A percentile compares a stretch with the other conserved stretches of the same genome.
Evolutionary conservation across 345 rosid genomes (phyloP).

Genomic region (Citrus trifoliata): DNA sequence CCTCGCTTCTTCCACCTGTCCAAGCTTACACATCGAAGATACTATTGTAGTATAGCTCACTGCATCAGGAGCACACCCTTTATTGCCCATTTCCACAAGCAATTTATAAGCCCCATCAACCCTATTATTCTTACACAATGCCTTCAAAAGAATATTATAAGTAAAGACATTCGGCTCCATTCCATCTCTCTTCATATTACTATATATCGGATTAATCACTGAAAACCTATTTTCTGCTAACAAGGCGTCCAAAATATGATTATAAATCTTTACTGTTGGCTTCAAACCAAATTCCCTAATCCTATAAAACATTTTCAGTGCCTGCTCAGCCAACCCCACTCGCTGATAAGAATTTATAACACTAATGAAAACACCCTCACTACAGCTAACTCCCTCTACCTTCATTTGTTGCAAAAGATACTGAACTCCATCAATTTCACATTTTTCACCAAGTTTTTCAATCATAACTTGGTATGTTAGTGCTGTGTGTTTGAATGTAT

Average conservation of each 20-base stretch:
- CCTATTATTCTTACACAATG: slow-evolving; percentile 77
- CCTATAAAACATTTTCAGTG: slow-evolving; percentile 76
- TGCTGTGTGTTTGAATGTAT: slow-evolving; percentile 65
- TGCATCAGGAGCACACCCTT: slow-evolving; percentile 66
- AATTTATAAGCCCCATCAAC: slow-evolving; percentile 74
- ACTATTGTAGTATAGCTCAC: slow-evolving; percentile 79
- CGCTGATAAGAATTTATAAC: slow-evolving; percentile 51
- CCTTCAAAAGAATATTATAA: slow-evolving; percentile 77
- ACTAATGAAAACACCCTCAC: slow-evolving; percentile 60
- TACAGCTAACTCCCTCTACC: slow-evolving; percentile 63
- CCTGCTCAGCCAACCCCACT: slow-evolving; percentile 60
- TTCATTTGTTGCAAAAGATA: slow-evolving; percentile 93
- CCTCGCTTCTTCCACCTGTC: slow-evolving; percentile 68
- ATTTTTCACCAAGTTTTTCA: slow-evolving; percentile 46
- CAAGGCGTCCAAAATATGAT: slow-evolving; percentile 73
- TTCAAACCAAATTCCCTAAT: slow-evolving; percentile 74
- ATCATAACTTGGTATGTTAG: slow-evolving; percentile 65
- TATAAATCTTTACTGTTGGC: slow-evolving; percentile 77
- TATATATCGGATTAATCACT: slow-evolving; percentile 61
- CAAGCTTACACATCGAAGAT: slow-evolving; percentile 69
- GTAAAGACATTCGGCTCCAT: slow-evolving; percentile 80
- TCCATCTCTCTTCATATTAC: slow-evolving; percentile 81
- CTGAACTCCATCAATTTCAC: slow-evolving; percentile 61
- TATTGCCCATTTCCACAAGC: slow-evolving; percentile 66
- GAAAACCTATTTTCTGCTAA: slow-evolving; percentile 66